phyloP scores from a whole-genome alignment of 805 yeast genomes.

The Metschnikowia similis region DNA sequence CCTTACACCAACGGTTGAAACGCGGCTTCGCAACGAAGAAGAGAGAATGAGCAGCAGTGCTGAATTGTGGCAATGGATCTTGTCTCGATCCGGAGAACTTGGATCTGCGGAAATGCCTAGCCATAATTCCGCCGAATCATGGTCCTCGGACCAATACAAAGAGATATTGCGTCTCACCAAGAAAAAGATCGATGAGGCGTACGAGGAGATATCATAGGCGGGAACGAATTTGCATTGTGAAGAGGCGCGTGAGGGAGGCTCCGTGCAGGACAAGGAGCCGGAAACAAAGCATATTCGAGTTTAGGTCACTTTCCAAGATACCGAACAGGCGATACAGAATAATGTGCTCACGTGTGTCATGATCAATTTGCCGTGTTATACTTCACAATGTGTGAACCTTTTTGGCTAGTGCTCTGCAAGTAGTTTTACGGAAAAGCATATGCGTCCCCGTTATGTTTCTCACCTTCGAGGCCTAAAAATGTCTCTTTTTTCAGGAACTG shows the following conservation, averaged over 20 bases:
- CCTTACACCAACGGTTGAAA: slow-evolving; percentile 11
- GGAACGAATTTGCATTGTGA: not conserved
- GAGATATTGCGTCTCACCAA: slow-evolving; percentile 16
- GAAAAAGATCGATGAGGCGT: slow-evolving; percentile 12
- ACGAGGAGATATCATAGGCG: not conserved
- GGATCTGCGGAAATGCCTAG: not conserved
- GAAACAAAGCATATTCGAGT: not conserved
- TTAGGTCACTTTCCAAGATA: not conserved
- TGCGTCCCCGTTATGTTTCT: too few species aligned
- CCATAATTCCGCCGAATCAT: not conserved
- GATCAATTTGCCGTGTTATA: not conserved
- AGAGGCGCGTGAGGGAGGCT: not conserved
- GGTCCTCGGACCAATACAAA: slow-evolving; percentile 7
- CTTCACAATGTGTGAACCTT: not conserved
- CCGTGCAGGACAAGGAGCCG: not conserved
- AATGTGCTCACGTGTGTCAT: not conserved
- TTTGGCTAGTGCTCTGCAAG: not conserved
- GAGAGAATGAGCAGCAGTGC: slow-evolving; percentile 2
- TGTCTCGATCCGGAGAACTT: slow-evolving; percentile 8
- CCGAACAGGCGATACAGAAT: not conserved
- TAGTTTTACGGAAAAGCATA: not conserved
- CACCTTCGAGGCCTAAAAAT: too few species aligned
- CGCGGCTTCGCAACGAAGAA: slow-evolving; percentile 7
- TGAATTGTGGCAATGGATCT: slow-evolving; percentile 17
- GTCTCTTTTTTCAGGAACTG: not conserved